Evolutionary conservation across 306 rosid genomes (phyloP).

Genomic region (Lotus japonicus): DNA sequence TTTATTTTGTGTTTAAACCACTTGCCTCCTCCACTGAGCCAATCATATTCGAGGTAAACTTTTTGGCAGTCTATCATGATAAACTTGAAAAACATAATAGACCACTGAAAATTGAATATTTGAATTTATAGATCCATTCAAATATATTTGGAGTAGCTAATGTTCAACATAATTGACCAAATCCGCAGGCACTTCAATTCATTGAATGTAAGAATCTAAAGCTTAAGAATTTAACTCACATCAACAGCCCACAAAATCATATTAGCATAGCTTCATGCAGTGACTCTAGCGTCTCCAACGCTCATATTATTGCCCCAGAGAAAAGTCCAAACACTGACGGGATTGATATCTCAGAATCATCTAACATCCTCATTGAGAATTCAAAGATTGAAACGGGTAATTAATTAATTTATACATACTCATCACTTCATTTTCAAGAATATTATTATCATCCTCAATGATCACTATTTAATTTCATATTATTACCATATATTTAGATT

Average conservation of each 20-base stretch:
- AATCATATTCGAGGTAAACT: too few species aligned
- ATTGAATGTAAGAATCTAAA: conserved; percentile 12
- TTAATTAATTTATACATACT: too few species aligned
- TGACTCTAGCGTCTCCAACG: not conserved
- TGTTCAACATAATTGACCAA: too few species aligned
- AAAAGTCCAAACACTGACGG: conserved; percentile 61
- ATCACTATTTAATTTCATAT: not conserved
- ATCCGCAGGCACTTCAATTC: conserved; percentile 29
- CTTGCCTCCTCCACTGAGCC: too few species aligned
- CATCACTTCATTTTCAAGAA: too few species aligned
- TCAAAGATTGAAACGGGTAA: conserved; percentile 33
- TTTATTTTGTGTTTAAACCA: too few species aligned
- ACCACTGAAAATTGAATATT: too few species aligned
- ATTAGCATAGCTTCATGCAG: conserved; percentile 19
- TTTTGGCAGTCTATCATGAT: too few species aligned
- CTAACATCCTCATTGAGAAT: conserved; percentile 2
- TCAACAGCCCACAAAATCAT: conserved; percentile 33
- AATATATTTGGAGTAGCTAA: too few species aligned
- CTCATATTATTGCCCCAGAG: conserved; percentile 32
- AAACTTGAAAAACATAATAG: too few species aligned
- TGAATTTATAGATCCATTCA: too few species aligned
- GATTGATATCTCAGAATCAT: conserved; percentile 23
- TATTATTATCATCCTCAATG: too few species aligned
- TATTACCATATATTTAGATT: not conserved
- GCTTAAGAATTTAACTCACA: not conserved